Percentiles rank a stretch among this genome's conserved stretches.
These are phyloP conservation scores for Trametes sp. DNA, from an alignment of 1,284 basidiomycete species.

Conservation along the genomic window DNA sequence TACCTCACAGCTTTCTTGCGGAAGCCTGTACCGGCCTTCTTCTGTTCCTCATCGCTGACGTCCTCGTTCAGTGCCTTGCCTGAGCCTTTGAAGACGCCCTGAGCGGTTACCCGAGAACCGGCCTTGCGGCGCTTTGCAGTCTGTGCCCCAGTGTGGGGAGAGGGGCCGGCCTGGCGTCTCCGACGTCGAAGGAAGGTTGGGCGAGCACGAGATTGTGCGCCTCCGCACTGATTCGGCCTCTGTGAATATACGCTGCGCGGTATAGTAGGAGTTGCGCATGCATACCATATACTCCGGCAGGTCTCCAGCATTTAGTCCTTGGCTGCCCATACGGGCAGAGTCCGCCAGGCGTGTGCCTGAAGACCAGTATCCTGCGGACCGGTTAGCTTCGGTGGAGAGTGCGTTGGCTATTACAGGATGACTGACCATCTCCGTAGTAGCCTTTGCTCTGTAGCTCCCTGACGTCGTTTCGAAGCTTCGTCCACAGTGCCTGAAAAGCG, in stretches of 20 bases:
- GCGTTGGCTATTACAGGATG: too few species aligned
- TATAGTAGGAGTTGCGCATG: not conserved
- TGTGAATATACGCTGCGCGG: not conserved
- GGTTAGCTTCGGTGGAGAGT: too few species aligned
- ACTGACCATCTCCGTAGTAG: constrained; percentile 80
- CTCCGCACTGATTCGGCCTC: constrained; percentile 67
- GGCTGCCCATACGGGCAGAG: constrained; percentile 59
- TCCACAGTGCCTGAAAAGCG: constrained; percentile 77
- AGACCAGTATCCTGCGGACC: constrained; percentile 75
- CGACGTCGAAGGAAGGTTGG: constrained; percentile 56
- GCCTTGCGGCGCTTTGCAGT: constrained; percentile 72
- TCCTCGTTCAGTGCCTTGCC: constrained; percentile 61
- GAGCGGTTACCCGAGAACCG: constrained; percentile 67
- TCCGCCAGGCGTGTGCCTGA: constrained; percentile 73
- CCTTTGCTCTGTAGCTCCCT: constrained; percentile 70
- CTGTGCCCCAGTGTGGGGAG: constrained; percentile 63
- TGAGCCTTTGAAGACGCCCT: constrained; percentile 62
- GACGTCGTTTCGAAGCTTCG: constrained; percentile 68
- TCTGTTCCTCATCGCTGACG: constrained; percentile 48
- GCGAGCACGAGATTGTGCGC: constrained; percentile 71
- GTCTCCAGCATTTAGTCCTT: constrained; percentile 59
- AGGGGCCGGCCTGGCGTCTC: constrained; percentile 54
- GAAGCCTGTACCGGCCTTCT: constrained; percentile 62
- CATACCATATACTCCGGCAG: constrained; percentile 78
- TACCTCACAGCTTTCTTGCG: constrained; percentile 76